These are phyloP conservation scores for Penicillium sp. DNA, from an alignment of 2,329 filamentous ascomycete genomes.

Conservation along the genomic window DNA sequence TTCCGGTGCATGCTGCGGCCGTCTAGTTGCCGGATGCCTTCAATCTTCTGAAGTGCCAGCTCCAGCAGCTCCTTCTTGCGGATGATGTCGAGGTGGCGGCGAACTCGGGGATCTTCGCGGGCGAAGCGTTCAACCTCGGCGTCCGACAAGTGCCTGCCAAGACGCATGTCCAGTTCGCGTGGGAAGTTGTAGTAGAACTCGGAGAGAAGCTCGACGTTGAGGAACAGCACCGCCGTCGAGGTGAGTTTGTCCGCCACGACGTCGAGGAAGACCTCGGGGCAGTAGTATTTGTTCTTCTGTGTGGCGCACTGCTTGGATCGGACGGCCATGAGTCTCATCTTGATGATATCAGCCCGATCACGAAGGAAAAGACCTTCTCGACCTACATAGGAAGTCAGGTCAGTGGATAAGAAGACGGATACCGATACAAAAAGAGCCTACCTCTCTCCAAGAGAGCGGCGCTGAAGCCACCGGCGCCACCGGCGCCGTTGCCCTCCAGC, in stretches of 20 bases:
- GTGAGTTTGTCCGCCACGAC: slow-evolving; percentile 93
- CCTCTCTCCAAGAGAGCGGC: slow-evolving; percentile 79
- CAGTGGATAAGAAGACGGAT: not conserved
- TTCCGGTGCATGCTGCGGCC: slow-evolving; percentile 62
- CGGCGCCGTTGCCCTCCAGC: slow-evolving; percentile 76
- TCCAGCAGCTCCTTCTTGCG: slow-evolving; percentile 88
- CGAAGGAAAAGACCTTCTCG: slow-evolving; percentile 92
- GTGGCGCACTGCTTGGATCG: slow-evolving; percentile 85
- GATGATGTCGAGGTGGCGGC: slow-evolving; percentile 86
- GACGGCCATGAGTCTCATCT: slow-evolving; percentile 81
- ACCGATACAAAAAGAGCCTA: slow-evolving; percentile 42
- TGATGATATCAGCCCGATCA: slow-evolving; percentile 84
- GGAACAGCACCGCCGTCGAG: slow-evolving; percentile 89
- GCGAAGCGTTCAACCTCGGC: slow-evolving; percentile 87
- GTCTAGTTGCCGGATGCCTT: slow-evolving; percentile 80
- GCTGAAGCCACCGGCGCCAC: slow-evolving; percentile 91
- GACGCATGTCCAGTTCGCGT: slow-evolving; percentile 79
- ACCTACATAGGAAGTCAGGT: slow-evolving; percentile 51
- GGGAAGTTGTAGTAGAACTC: slow-evolving; percentile 99
- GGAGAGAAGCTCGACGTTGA: slow-evolving; percentile 92
- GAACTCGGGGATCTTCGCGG: slow-evolving; percentile 86
- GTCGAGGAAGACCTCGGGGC: slow-evolving; percentile 96
- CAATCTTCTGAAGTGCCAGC: slow-evolving; percentile 92
- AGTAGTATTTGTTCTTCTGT: slow-evolving; percentile 90
- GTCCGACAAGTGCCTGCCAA: slow-evolving; percentile 75